Evolutionary conservation across 176 grass and related monocot species (phyloP).

Genomic region (Bonia amplexicaulis): DNA sequence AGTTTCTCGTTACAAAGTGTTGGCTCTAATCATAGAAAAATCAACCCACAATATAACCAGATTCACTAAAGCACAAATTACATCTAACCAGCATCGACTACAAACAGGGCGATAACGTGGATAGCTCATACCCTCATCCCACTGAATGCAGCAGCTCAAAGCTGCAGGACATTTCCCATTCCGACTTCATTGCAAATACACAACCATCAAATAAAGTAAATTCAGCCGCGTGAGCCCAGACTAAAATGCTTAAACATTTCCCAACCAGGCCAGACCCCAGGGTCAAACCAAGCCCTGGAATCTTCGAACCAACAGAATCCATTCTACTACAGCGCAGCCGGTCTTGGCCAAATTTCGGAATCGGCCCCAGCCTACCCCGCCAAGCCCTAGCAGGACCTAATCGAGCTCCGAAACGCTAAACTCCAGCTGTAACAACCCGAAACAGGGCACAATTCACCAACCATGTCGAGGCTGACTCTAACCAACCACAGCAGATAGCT

Average conservation of each 20-base stretch:
- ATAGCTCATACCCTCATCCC: not conserved
- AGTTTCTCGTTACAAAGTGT: not conserved
- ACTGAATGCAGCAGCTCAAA: not conserved
- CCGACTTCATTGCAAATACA: not conserved
- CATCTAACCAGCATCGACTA: not conserved
- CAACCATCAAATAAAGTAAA: not conserved
- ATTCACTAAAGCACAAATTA: not conserved
- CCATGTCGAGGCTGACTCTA: not conserved
- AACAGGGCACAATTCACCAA: not conserved
- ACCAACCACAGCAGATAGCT: not conserved
- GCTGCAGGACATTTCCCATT: conserved; percentile 2
- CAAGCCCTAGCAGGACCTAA: not conserved
- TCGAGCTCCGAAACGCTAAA: not conserved
- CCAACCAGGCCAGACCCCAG: not conserved
- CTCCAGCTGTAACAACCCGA: not conserved
- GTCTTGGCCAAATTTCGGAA: not conserved
- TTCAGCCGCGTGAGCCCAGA: not conserved
- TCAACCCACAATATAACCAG: not conserved
- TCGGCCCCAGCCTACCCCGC: too few species aligned
- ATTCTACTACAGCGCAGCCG: not conserved
- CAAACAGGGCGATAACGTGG: not conserved
- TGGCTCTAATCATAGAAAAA: not conserved
- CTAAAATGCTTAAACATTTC: not conserved
- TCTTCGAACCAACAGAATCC: not conserved
- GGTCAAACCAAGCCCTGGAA: not conserved